Evolutionary conservation across 768 basidiomycete genomes (phyloP).

Genomic region (Termitomyces sp.): DNA sequence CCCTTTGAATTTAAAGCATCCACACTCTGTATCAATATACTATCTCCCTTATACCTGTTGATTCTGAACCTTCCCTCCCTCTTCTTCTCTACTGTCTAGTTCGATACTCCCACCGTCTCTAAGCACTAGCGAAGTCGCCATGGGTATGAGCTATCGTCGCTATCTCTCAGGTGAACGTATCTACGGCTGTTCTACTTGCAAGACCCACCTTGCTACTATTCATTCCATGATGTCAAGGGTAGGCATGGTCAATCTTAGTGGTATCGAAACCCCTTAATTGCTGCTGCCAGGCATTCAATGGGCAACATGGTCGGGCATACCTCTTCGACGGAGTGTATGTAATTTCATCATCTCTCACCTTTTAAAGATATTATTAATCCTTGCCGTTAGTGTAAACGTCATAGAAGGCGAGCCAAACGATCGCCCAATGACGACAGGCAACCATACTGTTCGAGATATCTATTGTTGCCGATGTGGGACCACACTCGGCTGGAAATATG

Average conservation of each 20-base stretch:
- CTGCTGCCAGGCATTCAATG: slow-evolving; percentile 79
- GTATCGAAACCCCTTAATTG: slow-evolving; percentile 11
- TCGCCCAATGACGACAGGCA: slow-evolving; percentile 94
- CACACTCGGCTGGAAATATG: slow-evolving; percentile 98
- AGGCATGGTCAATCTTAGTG: slow-evolving; percentile 1
- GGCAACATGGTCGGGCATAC: slow-evolving; percentile 93
- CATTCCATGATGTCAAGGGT: slow-evolving; percentile 90
- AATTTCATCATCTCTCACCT: neutral
- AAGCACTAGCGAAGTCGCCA: slow-evolving; percentile 22
- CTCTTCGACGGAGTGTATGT: slow-evolving; percentile 92
- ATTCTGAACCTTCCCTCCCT: slow-evolving; percentile 1
- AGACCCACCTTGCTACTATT: slow-evolving; percentile 86
- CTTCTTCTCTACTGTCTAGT: neutral
- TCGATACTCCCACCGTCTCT: neutral
- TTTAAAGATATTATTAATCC: slow-evolving; percentile 6
- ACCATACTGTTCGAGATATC: slow-evolving; percentile 94
- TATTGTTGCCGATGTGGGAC: slow-evolving; percentile 87
- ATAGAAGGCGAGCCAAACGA: slow-evolving; percentile 86
- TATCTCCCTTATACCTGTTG: neutral
- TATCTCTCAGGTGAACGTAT: slow-evolving; percentile 83
- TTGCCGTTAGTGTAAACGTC: slow-evolving; percentile 72
- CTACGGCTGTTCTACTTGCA: slow-evolving; percentile 84
- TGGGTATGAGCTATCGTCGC: slow-evolving; percentile 89
- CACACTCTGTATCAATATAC: slow-evolving; percentile 13
- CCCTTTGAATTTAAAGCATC: slow-evolving; percentile 19